Base-by-base conservation (phyloP, 805 yeast genomes). In the Wickerhamomyces subpelliculosus region DNA sequence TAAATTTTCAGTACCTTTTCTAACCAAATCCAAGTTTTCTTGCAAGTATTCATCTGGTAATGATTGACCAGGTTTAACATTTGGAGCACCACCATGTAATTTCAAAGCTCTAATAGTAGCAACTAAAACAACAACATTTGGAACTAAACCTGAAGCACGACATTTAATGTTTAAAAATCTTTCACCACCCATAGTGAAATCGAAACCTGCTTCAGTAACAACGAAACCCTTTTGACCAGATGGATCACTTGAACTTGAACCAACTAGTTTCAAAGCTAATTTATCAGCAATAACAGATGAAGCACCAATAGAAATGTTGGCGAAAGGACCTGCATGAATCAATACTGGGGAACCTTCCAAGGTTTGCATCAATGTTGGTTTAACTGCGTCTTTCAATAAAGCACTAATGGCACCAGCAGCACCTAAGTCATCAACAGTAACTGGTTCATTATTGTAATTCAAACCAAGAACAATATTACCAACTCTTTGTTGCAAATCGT, bases 171-270 rank as follows among this genome's bases (percentile, higher is more conserved):
- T 82, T 60, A 81, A 69, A 62, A 84, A 84, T 64, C 94, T 70
- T 67, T 84, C 94, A 60, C 94, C 94, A 57, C 94, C 94, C 94
- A 84, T 84, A 36, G 93, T 84, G 70, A 84, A 84, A 62, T 84
- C 94, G 64, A 84, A 84, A 45, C 94, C 94, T 16, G 94, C 94
- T 61, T 84, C 94, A 34, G 94, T 84, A 38, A 84, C 82, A 44
- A 84, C 94, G 51, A 75, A 84, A 44, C 94, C 93, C 48, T 72
- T 73, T 52, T 72, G 73, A 39, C 69, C 68, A 36, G 64, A 52
- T 53, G 68, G 65, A 46, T 62, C 67, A 34, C 65, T 66, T n/a
- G 73, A 59, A 13, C 73, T 68, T 23, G 78, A 72, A 61, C 90
- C 90, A 32, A 84, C 83, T 45, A 84, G 67, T 60, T 83, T 83